Base-by-base conservation (phyloP, 495 filamentous ascomycete genomes). In the Aspergillus kassunensis region DNA sequence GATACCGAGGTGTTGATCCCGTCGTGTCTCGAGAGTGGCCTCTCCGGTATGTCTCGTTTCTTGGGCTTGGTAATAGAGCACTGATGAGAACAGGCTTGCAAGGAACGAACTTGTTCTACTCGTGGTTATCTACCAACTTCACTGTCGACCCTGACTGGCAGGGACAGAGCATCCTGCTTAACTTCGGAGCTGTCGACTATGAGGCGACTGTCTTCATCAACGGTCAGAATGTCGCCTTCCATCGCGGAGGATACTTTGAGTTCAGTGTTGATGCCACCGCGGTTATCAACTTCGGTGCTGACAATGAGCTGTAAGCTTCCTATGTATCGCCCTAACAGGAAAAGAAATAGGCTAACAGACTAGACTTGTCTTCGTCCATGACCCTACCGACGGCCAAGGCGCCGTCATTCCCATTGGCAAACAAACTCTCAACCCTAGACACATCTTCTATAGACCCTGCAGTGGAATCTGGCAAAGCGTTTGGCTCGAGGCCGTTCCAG, bases 371-470 rank as follows among this genome's bases (percentile, higher is more conserved):
- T 80, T 80, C 52, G 84, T 84, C 1, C 77, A 80, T 40, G 84
- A 88, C 47, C 84, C 84, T 0, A 88, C 84, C 0, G 82, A 87
- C 53, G 59, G 55, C 12, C 67, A 71, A 30, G 70, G 70, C 55
- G 61, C 71, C 53, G 71, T 76, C n/a, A 84, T 82, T 33, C 82
- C 83, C 0, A 72, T 84, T 48, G 84, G 84, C 42, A 88, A 88
- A 64, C 84, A 86, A 59, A 80, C 75, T 8, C 64, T 76, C 2
- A 55, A 62, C 2, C 79, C 75, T 2, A 78, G 75, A 6, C 83
- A 87, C 55, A 87, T 88, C 43, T 88, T 85, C 60, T 88, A 88
- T 62, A 82, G 77, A 0, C 82, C 84, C 10, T 87, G 84, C 63
- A 78, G 76, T 30, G 84, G 84, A 2, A 88, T 88, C 41, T 88